Conservation (phyloP, 306 rosid genomes). For the Casuarina cunninghamiana region DNA sequence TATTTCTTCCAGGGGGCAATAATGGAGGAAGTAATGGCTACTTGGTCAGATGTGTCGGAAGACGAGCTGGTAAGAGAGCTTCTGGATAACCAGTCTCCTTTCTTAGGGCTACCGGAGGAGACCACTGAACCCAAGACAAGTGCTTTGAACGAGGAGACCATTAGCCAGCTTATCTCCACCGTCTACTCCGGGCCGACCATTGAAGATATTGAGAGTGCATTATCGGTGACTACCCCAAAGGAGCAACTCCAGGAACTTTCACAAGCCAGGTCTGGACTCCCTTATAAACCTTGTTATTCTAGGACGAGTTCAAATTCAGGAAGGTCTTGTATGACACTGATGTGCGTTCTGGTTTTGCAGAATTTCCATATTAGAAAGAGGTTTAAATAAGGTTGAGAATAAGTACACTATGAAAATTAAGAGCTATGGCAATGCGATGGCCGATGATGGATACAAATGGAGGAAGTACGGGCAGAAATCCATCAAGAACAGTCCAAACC, state of each 20-base stretch:
- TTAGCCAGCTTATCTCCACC: conserved; percentile 42
- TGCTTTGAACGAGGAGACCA: conserved; percentile 25
- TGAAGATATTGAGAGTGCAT: conserved; percentile 67
- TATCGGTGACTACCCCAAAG: conserved; percentile 42
- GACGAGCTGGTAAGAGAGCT: conserved; percentile 78
- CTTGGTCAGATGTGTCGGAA: conserved; percentile 60
- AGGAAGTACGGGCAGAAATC: conserved; percentile 92
- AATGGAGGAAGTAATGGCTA: conserved; percentile 43
- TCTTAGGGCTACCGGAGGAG: conserved; percentile 39
- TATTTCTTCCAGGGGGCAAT: conserved; percentile 35
- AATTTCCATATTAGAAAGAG: conserved; percentile 60
- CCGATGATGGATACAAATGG: conserved; percentile 95
- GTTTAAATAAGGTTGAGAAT: conserved; percentile 67
- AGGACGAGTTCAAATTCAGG: too few species aligned
- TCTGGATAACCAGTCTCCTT: conserved; percentile 59
- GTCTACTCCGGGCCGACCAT: conserved; percentile 79
- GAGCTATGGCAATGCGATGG: conserved; percentile 71
- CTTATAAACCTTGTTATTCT: background rate
- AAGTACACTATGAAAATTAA: conserved; percentile 83
- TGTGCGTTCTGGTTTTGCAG: conserved; percentile 33
- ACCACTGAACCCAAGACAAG: conserved; percentile 12
- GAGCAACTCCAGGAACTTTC: conserved; percentile 47
- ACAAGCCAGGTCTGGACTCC: conserved; percentile 45
- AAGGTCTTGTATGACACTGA: too few species aligned
- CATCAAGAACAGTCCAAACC: conserved; percentile 87